Evolutionary conservation across 768 basidiomycete species (phyloP), one percentile per base, ranked within the genome.

Genomic region (Xerocomus brunneocitrinus): DNA sequence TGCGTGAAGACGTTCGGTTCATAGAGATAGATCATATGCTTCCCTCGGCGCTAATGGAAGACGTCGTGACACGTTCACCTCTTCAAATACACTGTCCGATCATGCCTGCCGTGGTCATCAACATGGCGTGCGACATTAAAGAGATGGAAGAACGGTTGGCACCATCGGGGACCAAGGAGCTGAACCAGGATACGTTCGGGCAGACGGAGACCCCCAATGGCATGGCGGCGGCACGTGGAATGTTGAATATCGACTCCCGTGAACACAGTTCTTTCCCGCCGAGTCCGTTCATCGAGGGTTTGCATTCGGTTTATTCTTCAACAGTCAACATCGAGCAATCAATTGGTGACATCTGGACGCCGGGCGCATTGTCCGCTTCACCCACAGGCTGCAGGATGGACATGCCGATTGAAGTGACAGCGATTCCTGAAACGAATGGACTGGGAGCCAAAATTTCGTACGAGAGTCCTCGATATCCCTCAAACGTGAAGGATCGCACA

Each of bases 1-100:
- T 9, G 28, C 51, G 51, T 5, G 51, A 52, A 22, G 42, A 46
- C 1, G 5, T 42, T 1, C 39, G 1, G 38, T 10, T 24, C 12
- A 27, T 44, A 12, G 48, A 50, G 25, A 27, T 30, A 16, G 38
- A 8, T 12, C n/a, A 25, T 2, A 31, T 49, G 36, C 0, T 39
- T 30, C 22, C 45, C 5, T 14, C 19, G 19, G 24, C 34, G n/a
- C 44, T 14, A 27, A 38, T 45, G n/a, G 57, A 62, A 38, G 49
- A 56, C 14, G 5, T 54, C 14, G 47, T 28, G 22, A 62, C 61
- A 19, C n/a, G 58, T 8, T 62, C 57, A 6, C 61, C 61, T 4
- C 27, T 40, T 49, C 50, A 53, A 43, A 28, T 52, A 24, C 14
- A 35, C 36, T 53, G 34, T 4, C 50, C 54, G 2, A 22, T 9